Base-by-base conservation (phyloP, 2,329 filamentous ascomycete genomes). In the Penicillium digitatum region DNA sequence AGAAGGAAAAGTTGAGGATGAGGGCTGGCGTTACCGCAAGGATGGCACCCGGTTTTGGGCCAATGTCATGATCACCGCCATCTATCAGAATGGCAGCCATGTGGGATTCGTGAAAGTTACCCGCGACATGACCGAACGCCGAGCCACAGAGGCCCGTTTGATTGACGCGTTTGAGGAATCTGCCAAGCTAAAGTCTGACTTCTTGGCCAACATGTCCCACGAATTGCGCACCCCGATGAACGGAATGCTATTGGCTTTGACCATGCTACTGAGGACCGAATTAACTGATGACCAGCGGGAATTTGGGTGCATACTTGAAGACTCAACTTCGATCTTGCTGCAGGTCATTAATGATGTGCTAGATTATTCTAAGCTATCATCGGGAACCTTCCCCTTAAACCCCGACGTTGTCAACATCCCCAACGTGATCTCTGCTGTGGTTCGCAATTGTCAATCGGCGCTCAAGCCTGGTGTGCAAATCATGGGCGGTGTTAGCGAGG, bases 181-280 rank as follows among this genome's bases (percentile, higher is more conserved):
- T n/a, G 80, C 81, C n/a, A 81, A 81, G 60, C 69, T 86, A 55
- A 86, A 86, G 66, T 82, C 78, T 5, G 81, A 84, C 29, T 86
- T 86, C 58, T 67, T 85, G 26, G 82, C 81, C 48, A 84, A 86
- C 64, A 86, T 86, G 79, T 81, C 78, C 46, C 84, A 87, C 62
- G 83, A 86, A 66, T 83, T 86, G 52, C 78, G 83, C 39, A 87
- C 83, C 0, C 84, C 84, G 0, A 85, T 87, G 79, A 82, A 86
- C 61, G 83, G 82, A 34, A 81, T 86, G 76, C 73, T 84, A 22
- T 78, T 82, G 16, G 83, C 82, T n/a, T 75, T 82, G 55, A 77
- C 79, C 14, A 77, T 86, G 58, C 74, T 87, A 4, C 73, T 80
- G 20, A 81, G 82, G 58, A 83, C 82, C 0, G 62, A 69, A 0